phyloP scores from a whole-genome alignment of 495 filamentous ascomycete genomes.

The Acidiella bohemica region DNA sequence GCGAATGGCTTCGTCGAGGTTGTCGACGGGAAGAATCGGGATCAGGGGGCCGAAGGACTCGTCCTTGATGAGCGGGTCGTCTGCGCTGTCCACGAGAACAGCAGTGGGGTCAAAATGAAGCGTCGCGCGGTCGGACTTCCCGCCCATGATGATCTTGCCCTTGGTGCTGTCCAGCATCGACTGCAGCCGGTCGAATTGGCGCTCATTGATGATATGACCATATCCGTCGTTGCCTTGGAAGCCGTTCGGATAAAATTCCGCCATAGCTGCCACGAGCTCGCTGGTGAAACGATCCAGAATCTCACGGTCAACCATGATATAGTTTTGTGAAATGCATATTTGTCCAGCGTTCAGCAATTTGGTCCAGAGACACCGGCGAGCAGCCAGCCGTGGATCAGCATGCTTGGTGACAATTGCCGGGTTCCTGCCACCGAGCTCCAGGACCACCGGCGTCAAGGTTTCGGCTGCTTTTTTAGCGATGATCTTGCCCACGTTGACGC shows the following conservation, averaged over 20 bases:
- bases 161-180: slow-evolving; percentile 67
- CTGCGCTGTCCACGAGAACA: slow-evolving; percentile 55
- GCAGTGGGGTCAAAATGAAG: slow-evolving; percentile 79
- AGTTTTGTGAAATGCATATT: slow-evolving; percentile 80
- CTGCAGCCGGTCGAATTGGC: slow-evolving; percentile 73
- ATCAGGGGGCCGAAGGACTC: slow-evolving; percentile 89
- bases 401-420: slow-evolving; percentile 79
- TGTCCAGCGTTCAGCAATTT: slow-evolving; percentile 80
- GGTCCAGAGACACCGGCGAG: slow-evolving; percentile 71
- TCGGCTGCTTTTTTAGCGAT: slow-evolving; percentile 86
- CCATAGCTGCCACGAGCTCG: slow-evolving; percentile 54
- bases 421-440: slow-evolving; percentile 86
- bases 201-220: slow-evolving; percentile 60
- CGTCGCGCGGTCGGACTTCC: slow-evolving; percentile 62
- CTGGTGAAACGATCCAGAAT: slow-evolving; percentile 59
- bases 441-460: slow-evolving; percentile 71
- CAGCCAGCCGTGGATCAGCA: slow-evolving; percentile 68
- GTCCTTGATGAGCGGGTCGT: slow-evolving; percentile 63
- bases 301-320: slow-evolving; percentile 65
- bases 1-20: slow-evolving; percentile 66
- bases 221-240: slow-evolving; percentile 61
- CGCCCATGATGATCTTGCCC: slow-evolving; percentile 78
- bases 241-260: slow-evolving; percentile 76
- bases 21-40: slow-evolving; percentile 57
- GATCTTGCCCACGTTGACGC: slow-evolving; percentile 62